Conservation (phyloP, 352 stramenopile species). For the Phytophthora podocarpi region DNA sequence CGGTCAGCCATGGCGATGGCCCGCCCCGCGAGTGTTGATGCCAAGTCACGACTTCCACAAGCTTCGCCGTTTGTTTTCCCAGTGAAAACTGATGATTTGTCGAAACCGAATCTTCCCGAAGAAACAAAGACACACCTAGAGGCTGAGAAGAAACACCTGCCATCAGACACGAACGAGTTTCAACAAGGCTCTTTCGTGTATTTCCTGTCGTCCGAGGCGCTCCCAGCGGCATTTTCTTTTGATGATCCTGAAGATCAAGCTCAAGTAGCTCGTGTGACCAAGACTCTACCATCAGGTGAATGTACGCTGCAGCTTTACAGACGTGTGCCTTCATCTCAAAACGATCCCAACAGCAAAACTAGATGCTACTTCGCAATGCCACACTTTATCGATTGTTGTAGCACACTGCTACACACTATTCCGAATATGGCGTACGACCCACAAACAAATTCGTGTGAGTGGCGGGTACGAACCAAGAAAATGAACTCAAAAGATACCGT, state of each 20-base stretch:
- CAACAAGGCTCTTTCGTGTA: slow-evolving; percentile 39
- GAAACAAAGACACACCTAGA: not conserved
- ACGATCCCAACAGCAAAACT: slow-evolving; percentile 7
- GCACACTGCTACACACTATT: slow-evolving; percentile 41
- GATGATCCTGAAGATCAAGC: slow-evolving; percentile 25
- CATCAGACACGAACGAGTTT: slow-evolving; percentile 33
- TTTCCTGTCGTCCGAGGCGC: slow-evolving; percentile 30
- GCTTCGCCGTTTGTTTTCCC: slow-evolving; percentile 9
- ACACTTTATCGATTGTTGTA: slow-evolving; percentile 49
- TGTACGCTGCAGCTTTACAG: slow-evolving; percentile 48
- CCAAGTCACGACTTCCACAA: slow-evolving; percentile 5
- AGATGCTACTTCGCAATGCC: slow-evolving; percentile 39
- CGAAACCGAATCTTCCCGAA: not conserved
- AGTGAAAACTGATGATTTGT: slow-evolving; percentile 2
- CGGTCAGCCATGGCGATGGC: slow-evolving; percentile 8
- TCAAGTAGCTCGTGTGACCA: slow-evolving; percentile 46
- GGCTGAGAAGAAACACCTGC: slow-evolving; percentile 10
- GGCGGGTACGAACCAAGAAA: slow-evolving; percentile 6
- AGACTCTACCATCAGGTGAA: slow-evolving; percentile 33
- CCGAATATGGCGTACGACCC: slow-evolving; percentile 38
- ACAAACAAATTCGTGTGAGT: slow-evolving; percentile 32
- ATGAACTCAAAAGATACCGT: not conserved
- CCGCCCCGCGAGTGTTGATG: slow-evolving; percentile 27
- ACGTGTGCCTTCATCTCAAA: slow-evolving; percentile 3
- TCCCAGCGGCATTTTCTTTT: slow-evolving; percentile 8